Base-by-base conservation (phyloP, 208 protist species). In the Crithidia sp. region DNA sequence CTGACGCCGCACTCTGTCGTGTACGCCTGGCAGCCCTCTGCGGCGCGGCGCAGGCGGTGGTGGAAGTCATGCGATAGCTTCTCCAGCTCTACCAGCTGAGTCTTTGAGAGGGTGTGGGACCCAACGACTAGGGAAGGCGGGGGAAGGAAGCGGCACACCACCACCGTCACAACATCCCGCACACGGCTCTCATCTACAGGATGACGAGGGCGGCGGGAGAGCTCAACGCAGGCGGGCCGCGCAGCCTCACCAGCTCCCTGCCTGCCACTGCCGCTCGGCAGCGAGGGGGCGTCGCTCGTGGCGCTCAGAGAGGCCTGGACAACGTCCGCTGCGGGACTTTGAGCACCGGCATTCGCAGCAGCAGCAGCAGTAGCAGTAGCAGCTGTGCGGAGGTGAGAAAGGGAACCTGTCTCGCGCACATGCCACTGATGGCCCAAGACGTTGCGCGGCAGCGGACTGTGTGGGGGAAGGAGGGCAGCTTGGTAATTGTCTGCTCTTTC, bases 111-210 rank as follows among this genome's bases (percentile, higher is more conserved):
- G 2, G 73, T 40, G 0, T 37, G 61, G 45, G 60, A 41, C 10
- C 55, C n/a, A 7, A 52, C 59, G 9, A 62, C 36, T 6, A 77
- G 59, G 16, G 50, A 28, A 2, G 64, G 44, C 28, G 73, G 73
- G 0, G 49, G 36, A 10, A 63, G 44, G 43, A 77, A 63, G 40
- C 73, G 57, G 36, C 73, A 77, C 64, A 77, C 65, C 56, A 77
- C 73, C 16, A 77, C 73, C 10, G 73, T 77, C 39, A 77, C 73
- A 14, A 68, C 65, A 54, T 71, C 65, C 52, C 67, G 56, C 57
- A 58, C 14, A 17, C 62, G 39, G n/a, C 65, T 77, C 59, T 54
- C 43, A 12, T 71, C 65, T 6, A 54, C 58, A 5, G 64, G 73
- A 44, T 71, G 64, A 5, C 39, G 57, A 10, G 73, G 73, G 45